phyloP scores from a whole-genome alignment of 148 eudicot genomes.

The Nepenthes mirabilis region DNA sequence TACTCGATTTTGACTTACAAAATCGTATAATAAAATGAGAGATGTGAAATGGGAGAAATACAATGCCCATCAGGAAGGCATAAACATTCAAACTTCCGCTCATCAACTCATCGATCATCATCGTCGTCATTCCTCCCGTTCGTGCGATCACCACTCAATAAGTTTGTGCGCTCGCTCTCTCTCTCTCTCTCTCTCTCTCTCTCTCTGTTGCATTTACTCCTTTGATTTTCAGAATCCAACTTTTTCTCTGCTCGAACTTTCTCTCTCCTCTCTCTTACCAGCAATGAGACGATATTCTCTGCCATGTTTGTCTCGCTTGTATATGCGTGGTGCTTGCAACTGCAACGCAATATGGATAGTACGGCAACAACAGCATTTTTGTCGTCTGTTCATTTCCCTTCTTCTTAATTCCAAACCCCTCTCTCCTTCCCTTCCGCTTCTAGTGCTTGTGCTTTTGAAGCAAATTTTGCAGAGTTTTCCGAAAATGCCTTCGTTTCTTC shows the following conservation, averaged over 20 bases:
- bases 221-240: conserved; percentile 1
- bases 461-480: too few relatives aligned
- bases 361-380: not conserved
- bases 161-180: not conserved
- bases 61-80: too few relatives aligned
- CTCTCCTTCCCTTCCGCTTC: too few relatives aligned
- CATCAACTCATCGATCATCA: too few relatives aligned
- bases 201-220: not conserved
- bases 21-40: too few relatives aligned
- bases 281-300: not conserved
- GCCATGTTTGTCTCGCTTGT: not conserved
- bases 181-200: conserved; percentile 1
- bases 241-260: not conserved
- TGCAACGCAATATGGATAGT: not conserved
- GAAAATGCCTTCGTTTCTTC: too few relatives aligned
- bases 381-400: not conserved
- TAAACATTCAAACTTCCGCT: too few relatives aligned
- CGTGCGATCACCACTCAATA: too few relatives aligned
- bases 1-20: too few relatives aligned
- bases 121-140: too few relatives aligned
- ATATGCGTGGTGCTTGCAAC: not conserved
- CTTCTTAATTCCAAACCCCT: not conserved
- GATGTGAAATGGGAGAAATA: too few relatives aligned
- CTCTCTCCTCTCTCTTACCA: not conserved
- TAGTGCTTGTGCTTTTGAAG: too few relatives aligned